Base-by-base conservation (phyloP, 1,139 yeast species). In the Zygosaccharomyces sapae region DNA sequence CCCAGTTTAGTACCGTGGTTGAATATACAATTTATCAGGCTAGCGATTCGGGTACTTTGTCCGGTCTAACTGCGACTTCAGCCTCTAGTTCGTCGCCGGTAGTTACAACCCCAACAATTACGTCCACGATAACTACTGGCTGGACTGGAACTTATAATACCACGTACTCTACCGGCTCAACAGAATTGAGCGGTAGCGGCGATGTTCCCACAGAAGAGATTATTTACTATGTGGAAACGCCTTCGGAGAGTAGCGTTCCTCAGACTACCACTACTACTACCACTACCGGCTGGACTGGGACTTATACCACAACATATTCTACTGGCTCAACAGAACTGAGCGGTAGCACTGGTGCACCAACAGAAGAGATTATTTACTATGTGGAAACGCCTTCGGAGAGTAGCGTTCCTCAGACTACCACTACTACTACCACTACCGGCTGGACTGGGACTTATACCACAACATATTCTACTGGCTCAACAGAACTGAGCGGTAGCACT, bases 271-370 rank as follows among this genome's bases (percentile, higher is more conserved):
- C 36, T 8, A 54, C 54, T 30, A 47, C 61, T 3, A 56, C 62
- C 13, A 63, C 66, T 8, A 55, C 57, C 5, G 48, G 52, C 6
- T 63, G 63, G 62, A 53, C 65, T 20, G 67, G 67, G 10, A 38
- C 59, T 7, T 50, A 43, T 33, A 56, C 61, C 4, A 45, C 53
- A 24, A 51, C 59, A 3, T 51, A 53, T 33, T 49, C 56, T 5
- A 55, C 58, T 13, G 49, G 45, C 5, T 30, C 43, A 18, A 41
- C 51, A 8, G 46, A 48, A 1, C 8, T 35, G n/a, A 45, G 48
- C 22, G 51, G 53, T 24, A 34, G 49, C 10, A 43, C 49, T 16
- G 41, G 51, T 5, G 38, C 25, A 9, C 43, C 54, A 6, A 53
- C 55, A 7, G 43, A 51, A 4, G 54, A 54, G n/a, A 50, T 56